These are phyloP conservation scores for Hemileccinum rubropunctum DNA, from an alignment of 768 basidiomycete genomes.

Conservation along the genomic window DNA sequence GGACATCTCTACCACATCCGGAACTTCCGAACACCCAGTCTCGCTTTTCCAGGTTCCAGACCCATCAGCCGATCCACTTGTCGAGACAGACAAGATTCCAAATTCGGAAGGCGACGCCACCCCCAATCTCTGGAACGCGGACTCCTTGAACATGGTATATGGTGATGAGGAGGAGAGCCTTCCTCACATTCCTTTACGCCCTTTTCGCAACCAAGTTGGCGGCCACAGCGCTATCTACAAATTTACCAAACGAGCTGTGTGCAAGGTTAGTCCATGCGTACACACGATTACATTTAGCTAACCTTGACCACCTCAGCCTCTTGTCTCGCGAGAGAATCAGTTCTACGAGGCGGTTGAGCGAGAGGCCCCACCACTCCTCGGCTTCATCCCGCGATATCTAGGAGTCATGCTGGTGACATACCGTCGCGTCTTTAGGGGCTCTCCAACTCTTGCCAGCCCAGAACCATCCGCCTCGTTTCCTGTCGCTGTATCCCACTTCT, in stretches of 20 bases:
- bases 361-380: slow-evolving; percentile 87
- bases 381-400: slow-evolving; percentile 95
- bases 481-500: slow-evolving; percentile 18
- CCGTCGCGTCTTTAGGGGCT: slow-evolving; percentile 63
- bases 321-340: slow-evolving; percentile 94
- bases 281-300: not conserved
- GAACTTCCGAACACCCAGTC: slow-evolving; percentile 31
- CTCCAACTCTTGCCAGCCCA: slow-evolving; percentile 21
- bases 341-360: slow-evolving; percentile 97
- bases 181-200: slow-evolving; percentile 88
- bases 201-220: slow-evolving; percentile 97
- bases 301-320: slow-evolving; percentile 55
- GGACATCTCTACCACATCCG: slow-evolving; percentile 57
- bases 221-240: slow-evolving; percentile 98
- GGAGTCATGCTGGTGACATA: slow-evolving; percentile 99
- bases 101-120: slow-evolving; percentile 19
- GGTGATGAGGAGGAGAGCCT: slow-evolving; percentile 56
- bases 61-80: slow-evolving; percentile 16
- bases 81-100: slow-evolving; percentile 13
- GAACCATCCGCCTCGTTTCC: slow-evolving; percentile 13
- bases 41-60: slow-evolving; percentile 28
- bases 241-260: slow-evolving; percentile 95
- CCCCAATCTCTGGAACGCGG: slow-evolving; percentile 26
- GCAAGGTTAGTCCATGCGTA: slow-evolving; percentile 69
- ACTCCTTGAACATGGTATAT: slow-evolving; percentile 39